A percentile compares a stretch with the other conserved stretches of the same genome.
Conservation (phyloP, 768 basidiomycete species). For the Suillus lakei region DNA sequence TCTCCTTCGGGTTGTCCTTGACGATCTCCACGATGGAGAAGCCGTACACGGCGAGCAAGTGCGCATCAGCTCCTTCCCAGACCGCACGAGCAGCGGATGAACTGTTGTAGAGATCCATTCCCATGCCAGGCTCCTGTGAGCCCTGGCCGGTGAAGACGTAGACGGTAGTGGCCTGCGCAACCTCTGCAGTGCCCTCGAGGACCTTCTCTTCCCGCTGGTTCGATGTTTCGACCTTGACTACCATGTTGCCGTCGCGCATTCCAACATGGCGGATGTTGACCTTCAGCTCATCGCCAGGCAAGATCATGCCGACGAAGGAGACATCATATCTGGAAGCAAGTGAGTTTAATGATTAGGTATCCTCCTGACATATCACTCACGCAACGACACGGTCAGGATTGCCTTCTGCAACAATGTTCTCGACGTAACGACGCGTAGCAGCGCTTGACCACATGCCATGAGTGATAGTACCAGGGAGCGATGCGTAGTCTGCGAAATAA, state of each 20-base stretch:
- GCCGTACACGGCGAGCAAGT: conserved; percentile 92
- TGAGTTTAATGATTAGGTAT: neutral
- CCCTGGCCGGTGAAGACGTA: conserved; percentile 99
- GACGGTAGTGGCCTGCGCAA: conserved; percentile 88
- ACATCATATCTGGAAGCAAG: conserved; percentile 77
- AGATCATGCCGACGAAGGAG: conserved; percentile 95
- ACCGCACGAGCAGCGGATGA: conserved; percentile 95
- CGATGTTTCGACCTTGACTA: conserved; percentile 85
- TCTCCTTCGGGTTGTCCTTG: conserved; percentile 96
- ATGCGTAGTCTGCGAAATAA: conserved; percentile 94
- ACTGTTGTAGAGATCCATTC: conserved; percentile 95
- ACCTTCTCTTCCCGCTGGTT: conserved; percentile 91
- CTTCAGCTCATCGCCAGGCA: conserved; percentile 84
- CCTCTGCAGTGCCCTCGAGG: conserved; percentile 89
- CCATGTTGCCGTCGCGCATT: conserved; percentile 93
- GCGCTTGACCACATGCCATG: conserved; percentile 98
- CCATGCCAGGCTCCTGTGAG: conserved; percentile 98
- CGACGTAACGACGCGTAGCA: conserved; percentile 89
- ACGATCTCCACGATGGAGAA: conserved; percentile 99
- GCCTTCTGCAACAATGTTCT: conserved; percentile 93
- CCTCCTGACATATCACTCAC: conserved; percentile 50
- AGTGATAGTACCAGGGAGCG: conserved; percentile 94
- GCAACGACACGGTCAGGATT: conserved; percentile 88
- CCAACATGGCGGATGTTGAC: conserved; percentile 90
- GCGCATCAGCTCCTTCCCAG: conserved; percentile 96